phyloP scores from a whole-genome alignment of 495 filamentous ascomycete genomes.

The Copromyces sp. region DNA sequence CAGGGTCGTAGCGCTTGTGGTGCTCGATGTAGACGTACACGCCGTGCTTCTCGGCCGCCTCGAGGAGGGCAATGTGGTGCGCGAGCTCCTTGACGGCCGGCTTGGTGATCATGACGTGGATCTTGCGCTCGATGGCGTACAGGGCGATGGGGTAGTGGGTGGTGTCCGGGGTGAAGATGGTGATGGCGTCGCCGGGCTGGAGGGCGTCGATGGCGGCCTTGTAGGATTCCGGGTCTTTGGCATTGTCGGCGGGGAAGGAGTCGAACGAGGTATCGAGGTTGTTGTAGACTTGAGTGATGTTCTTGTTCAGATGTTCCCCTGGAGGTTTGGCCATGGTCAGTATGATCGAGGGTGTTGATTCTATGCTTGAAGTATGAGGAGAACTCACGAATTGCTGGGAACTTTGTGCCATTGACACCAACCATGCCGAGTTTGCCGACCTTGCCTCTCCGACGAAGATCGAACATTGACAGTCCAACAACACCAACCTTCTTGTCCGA shows the following conservation, averaged over 20 bases:
- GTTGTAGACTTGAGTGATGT: constrained; percentile 83
- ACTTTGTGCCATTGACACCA: constrained; percentile 78
- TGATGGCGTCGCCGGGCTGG: constrained; percentile 76
- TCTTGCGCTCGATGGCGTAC: constrained; percentile 75
- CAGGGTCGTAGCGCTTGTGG: constrained; percentile 91
- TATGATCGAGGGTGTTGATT: background rate
- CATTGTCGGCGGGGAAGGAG: constrained; percentile 66
- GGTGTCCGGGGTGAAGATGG: constrained; percentile 91
- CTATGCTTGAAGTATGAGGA: background rate
- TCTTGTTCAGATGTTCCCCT: constrained; percentile 80
- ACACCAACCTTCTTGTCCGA: constrained; percentile 93
- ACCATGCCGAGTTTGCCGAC: constrained; percentile 83
- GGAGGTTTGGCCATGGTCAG: background rate
- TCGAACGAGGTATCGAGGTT: constrained; percentile 71
- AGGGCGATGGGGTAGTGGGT: constrained; percentile 93
- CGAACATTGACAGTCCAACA: constrained; percentile 82
- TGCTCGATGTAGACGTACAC: constrained; percentile 94
- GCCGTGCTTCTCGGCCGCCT: constrained; percentile 58
- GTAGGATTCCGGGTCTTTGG: constrained; percentile 70
- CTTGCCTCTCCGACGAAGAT: constrained; percentile 78
- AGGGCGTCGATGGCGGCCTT: constrained; percentile 83
- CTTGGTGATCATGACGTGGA: constrained; percentile 92
- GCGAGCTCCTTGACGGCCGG: constrained; percentile 78
- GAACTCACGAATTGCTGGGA: constrained; percentile 73
- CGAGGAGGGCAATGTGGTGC: constrained; percentile 67